Evolutionary conservation across 352 stramenopile genomes (phyloP), one percentile per base, ranked within the genome.

Genomic region (Lagenidium giganteum): DNA sequence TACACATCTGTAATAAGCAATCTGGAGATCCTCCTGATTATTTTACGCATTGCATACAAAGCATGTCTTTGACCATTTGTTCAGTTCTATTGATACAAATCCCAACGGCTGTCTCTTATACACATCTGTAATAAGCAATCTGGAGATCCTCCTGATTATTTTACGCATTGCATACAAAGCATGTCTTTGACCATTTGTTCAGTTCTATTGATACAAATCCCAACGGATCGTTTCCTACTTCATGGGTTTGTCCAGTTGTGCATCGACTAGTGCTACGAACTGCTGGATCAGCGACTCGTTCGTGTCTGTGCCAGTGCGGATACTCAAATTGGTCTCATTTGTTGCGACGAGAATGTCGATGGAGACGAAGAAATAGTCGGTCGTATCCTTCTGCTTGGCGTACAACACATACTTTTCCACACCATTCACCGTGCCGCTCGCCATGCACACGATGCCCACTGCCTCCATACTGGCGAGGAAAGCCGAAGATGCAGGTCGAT

Each of bases 381-480:
- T 48, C 8, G 38, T 49, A 8, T 51, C 51, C 4, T 38, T 60
- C 36, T 85, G 70, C 51, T 89, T 83, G n/a, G 58, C 60, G 42
- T 88, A 89, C 28, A 87, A 79, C 16, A 89, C 70, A 42, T 71
- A 88, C 57, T 92, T 89, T 24, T 89, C 68, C 23, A 86, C 57
- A 12, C 63, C 70, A 40, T 67, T 54, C 25, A 89, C 68, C 13
- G 63, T 87, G 20, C 80, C 74, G 24, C 74, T 89, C 1, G 79
- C 79, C 67, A 92, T 86, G 37, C 77, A 92, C 25, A 51, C 51
- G 32, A 89, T 47, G 8, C 70, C 72, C 11, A 51, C 57, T 0
- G 33, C 21, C 20, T 83, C 54, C 63, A 89, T 70, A 17, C 62
- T 47, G 9, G 54, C 22, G 8, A 92, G 33, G 14, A 91, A 33